Evolutionary conservation across 768 basidiomycete species (phyloP).

Genomic region (Tephrocybe sp.): DNA sequence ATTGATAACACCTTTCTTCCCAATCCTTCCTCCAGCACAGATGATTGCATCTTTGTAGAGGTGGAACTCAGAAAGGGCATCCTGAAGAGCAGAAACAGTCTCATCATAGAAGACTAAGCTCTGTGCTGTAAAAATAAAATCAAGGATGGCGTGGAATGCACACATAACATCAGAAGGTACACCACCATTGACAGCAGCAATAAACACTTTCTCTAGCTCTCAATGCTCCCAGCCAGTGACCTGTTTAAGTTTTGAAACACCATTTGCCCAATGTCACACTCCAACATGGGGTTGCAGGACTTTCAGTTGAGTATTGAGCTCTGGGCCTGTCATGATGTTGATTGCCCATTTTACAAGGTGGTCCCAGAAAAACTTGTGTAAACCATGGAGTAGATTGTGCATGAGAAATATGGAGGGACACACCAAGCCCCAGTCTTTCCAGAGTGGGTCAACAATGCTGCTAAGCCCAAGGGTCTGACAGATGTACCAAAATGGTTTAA

Average conservation of each 20-base stretch:
- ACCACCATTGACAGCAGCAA: slow-evolving; percentile 35
- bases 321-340: too few relatives aligned
- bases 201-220: slow-evolving; percentile 34
- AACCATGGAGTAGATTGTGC: slow-evolving; percentile 38
- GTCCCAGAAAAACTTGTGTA: slow-evolving; percentile 36
- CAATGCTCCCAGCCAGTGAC: too few relatives aligned
- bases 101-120: slow-evolving; percentile 23
- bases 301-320: slow-evolving; percentile 37
- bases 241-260: slow-evolving; percentile 35
- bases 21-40: slow-evolving; percentile 23
- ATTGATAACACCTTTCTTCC: slow-evolving; percentile 24
- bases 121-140: slow-evolving; percentile 33
- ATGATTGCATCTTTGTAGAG: slow-evolving; percentile 33
- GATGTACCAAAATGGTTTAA: not conserved
- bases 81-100: slow-evolving; percentile 15
- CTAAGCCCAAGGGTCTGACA: slow-evolving; percentile 18
- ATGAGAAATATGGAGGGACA: slow-evolving; percentile 33
- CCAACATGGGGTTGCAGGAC: slow-evolving; percentile 35
- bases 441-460: slow-evolving; percentile 36
- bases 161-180: slow-evolving; percentile 27
- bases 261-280: slow-evolving; percentile 36
- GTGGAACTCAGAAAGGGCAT: slow-evolving; percentile 31
- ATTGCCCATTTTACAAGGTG: slow-evolving; percentile 41
- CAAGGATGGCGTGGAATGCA: slow-evolving; percentile 32
- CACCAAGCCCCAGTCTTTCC: slow-evolving; percentile 30